Evolutionary conservation across 768 basidiomycete genomes (phyloP).

Genomic region (Amanita pseudoporphyria): DNA sequence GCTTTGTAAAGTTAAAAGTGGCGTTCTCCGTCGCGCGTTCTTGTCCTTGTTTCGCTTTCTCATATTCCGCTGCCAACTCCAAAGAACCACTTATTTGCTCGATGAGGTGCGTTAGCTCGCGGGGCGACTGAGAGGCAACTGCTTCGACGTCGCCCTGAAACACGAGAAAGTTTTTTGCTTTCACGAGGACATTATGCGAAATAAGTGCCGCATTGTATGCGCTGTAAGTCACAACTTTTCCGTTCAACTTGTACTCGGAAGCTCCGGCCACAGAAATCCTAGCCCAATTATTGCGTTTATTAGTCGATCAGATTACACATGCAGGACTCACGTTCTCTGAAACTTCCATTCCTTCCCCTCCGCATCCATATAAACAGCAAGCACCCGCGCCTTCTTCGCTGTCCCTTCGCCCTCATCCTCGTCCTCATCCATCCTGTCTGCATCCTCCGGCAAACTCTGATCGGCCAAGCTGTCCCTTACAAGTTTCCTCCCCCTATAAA

Average conservation of each 20-base stretch:
- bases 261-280: conserved; percentile 84
- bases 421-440: conserved; percentile 35
- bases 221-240: conserved; percentile 71
- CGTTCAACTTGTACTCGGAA: conserved; percentile 88
- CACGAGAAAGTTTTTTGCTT: conserved; percentile 98
- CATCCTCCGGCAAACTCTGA: conserved; percentile 24
- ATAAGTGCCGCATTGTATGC: conserved; percentile 85
- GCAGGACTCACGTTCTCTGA: conserved; percentile 72
- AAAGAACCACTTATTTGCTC: conserved; percentile 95
- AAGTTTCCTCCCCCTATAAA: conserved; percentile 82
- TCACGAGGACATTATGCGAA: conserved; percentile 91
- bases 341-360: conserved; percentile 82
- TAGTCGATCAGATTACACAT: not conserved
- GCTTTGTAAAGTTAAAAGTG: conserved; percentile 90
- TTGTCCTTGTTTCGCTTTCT: conserved; percentile 78
- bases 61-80: conserved; percentile 83
- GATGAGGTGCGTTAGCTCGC: conserved; percentile 81
- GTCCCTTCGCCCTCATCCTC: conserved; percentile 56
- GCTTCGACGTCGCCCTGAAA: conserved; percentile 99
- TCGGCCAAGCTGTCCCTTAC: conserved; percentile 37
- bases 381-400: conserved; percentile 92
- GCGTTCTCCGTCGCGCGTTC: conserved; percentile 91
- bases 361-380: conserved; percentile 78
- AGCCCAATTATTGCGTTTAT: conserved; percentile 1
- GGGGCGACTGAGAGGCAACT: conserved; percentile 89